Evolutionary conservation across 2,329 filamentous ascomycete species (phyloP).

Genomic region (Lojkania enalia): DNA sequence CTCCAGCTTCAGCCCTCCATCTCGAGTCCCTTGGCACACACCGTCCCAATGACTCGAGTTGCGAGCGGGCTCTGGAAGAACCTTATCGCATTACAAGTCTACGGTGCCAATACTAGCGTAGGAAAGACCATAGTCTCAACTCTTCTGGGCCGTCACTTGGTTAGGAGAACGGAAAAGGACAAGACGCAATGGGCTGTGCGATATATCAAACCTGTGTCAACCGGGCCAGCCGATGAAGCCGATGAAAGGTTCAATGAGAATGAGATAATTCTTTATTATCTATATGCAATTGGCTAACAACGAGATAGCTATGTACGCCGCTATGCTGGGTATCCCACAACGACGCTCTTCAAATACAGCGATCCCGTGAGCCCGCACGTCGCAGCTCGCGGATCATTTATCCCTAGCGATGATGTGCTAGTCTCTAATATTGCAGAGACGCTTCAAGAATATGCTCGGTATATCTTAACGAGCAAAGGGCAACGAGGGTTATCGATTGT

Average conservation of each 20-base stretch:
- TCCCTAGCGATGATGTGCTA: conserved; percentile 15
- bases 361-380: conserved; percentile 78
- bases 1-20: too few relatives aligned
- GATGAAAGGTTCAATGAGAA: conserved; percentile 78
- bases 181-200: conserved; percentile 49
- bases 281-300: too few relatives aligned
- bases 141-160: conserved; percentile 65
- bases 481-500: conserved; percentile 58
- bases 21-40: too few relatives aligned
- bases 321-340: conserved; percentile 60
- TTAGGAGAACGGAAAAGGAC: conserved; percentile 8
- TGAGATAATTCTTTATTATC: too few relatives aligned
- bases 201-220: conserved; percentile 83
- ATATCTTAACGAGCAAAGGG: conserved; percentile 2
- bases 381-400: conserved; percentile 56
- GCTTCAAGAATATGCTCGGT: conserved; percentile 19
- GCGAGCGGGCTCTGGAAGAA: conserved; percentile 68
- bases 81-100: conserved; percentile 73
- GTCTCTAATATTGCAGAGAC: conserved; percentile 20
- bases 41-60: conserved; percentile 48
- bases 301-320: conserved; percentile 62
- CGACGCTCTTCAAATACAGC: conserved; percentile 71
- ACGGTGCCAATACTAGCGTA: conserved; percentile 81
- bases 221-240: conserved; percentile 68
- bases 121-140: conserved; percentile 84